Percentiles rank a stretch among this genome's conserved stretches.
Conservation (phyloP, 2,329 filamentous ascomycete genomes). For the Drechslerella coelobrocha region DNA sequence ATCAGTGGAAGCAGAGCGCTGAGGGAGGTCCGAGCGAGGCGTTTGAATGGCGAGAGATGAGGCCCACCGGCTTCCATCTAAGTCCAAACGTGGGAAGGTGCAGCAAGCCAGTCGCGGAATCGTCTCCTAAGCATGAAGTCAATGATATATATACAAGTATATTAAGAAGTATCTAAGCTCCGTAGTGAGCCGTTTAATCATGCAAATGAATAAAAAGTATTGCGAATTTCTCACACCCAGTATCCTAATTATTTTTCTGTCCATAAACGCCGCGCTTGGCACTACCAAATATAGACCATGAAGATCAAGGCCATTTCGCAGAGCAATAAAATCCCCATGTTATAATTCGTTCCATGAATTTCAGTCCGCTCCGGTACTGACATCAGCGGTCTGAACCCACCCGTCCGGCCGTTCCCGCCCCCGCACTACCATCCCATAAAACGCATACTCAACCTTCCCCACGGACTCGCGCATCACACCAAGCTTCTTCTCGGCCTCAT, state of each 20-base stretch:
- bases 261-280: neutral
- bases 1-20: slow-evolving; percentile 88
- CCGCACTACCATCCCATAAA: slow-evolving; percentile 85
- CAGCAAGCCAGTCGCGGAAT: too few species aligned
- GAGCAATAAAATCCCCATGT: neutral
- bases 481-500: slow-evolving; percentile 79
- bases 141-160: slow-evolving; percentile 8
- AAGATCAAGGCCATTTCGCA: neutral
- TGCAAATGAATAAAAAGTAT: neutral
- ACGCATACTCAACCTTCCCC: slow-evolving; percentile 87
- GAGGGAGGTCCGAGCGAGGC: slow-evolving; percentile 87
- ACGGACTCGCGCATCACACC: slow-evolving; percentile 86
- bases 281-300: too few species aligned
- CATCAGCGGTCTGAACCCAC: slow-evolving; percentile 89
- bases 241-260: neutral
- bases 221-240: neutral
- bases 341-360: neutral
- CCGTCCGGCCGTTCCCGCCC: slow-evolving; percentile 88
- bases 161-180: too few species aligned
- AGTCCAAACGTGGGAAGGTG: too few species aligned
- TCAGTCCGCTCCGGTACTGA: slow-evolving; percentile 60
- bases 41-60: slow-evolving; percentile 75
- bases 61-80: too few species aligned
- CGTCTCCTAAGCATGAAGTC: neutral
- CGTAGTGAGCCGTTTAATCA: too few species aligned